These are phyloP conservation scores for Rhipidocladum racemiflorum DNA, from an alignment of 176 grass and related monocot genomes.

Conservation along the genomic window DNA sequence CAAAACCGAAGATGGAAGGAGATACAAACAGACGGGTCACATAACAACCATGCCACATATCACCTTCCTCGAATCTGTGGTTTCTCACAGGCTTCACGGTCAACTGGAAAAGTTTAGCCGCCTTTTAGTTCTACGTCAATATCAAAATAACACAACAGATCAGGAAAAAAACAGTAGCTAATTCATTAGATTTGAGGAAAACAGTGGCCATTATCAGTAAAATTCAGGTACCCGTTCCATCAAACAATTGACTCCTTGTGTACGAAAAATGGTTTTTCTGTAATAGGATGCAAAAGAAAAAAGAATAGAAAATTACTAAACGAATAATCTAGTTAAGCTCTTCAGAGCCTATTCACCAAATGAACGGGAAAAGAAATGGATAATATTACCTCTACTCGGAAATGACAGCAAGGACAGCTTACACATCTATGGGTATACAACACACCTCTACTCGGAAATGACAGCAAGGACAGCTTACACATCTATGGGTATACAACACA, in stretches of 20 bases:
- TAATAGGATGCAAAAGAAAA: background rate
- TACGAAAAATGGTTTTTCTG: conserved; percentile 2
- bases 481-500: background rate
- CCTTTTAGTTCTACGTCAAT: background rate
- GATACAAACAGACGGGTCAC: background rate
- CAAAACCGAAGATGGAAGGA: background rate
- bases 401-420: conserved; percentile 28
- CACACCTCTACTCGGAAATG: conserved; percentile 24
- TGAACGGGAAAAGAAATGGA: background rate
- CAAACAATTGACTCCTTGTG: background rate
- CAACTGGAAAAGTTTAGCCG: background rate
- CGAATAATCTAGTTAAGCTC: background rate
- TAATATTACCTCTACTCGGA: conserved; percentile 18
- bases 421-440: background rate
- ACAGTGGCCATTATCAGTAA: background rate
- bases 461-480: conserved; percentile 19
- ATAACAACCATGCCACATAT: background rate
- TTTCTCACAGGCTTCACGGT: background rate
- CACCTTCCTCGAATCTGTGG: background rate
- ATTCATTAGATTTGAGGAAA: conserved; percentile 1
- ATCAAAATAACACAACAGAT: background rate
- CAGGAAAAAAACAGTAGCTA: background rate
- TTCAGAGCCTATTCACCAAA: background rate
- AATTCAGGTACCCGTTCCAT: conserved; percentile 11
- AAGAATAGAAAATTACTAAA: background rate